Evolutionary conservation across 2,329 filamentous ascomycete genomes (phyloP), one percentile per base, ranked within the genome.

Genomic region (Penicillium sp.): DNA sequence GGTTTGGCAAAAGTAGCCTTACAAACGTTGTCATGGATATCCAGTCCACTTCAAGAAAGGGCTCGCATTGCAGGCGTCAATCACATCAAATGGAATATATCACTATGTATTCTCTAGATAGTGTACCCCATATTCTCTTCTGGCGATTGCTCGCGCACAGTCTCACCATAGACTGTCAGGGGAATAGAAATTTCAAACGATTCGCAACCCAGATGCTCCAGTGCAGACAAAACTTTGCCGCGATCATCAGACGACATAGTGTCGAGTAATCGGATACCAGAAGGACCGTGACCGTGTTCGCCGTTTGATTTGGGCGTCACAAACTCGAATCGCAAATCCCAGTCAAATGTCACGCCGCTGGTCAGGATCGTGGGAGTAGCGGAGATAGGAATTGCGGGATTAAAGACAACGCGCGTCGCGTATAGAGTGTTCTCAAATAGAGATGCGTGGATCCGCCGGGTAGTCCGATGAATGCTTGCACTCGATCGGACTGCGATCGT

Each of bases 311-410:
- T 85, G 6, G 90, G 88, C 6, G 94, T 94, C 27, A 96, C 92
- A 76, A 99, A 99, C 76, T 98, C 93, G 58, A 99, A 87, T 1
- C 91, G 83, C 36, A 99, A 81, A 73, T 89, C 90, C 95, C 95
- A 99, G 65, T 92, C 89, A 27, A 97, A 80, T 63, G 86, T 90
- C 4, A 99, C 86, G 2, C 93, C 93, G 61, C 87, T 96, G 0
- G 95, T 99, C 49, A 96, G 85, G 66, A 99, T 96, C 63, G 95
- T 92, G 0, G 95, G 95, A 0, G 93, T 96, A 0, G 91, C 92
- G 14, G 83, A 83, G 18, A 89, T 84, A 0, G 95, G 95, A 50
- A 99, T 92, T 0, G 91, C 89, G 0, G 92, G 90, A 9, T 83
- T 88, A 69, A 98, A 97, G 6, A 90, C 86, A 22, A 94, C 82